Base-by-base conservation (phyloP, 2,329 filamentous ascomycete genomes). In the Fusarium lateritium region DNA sequence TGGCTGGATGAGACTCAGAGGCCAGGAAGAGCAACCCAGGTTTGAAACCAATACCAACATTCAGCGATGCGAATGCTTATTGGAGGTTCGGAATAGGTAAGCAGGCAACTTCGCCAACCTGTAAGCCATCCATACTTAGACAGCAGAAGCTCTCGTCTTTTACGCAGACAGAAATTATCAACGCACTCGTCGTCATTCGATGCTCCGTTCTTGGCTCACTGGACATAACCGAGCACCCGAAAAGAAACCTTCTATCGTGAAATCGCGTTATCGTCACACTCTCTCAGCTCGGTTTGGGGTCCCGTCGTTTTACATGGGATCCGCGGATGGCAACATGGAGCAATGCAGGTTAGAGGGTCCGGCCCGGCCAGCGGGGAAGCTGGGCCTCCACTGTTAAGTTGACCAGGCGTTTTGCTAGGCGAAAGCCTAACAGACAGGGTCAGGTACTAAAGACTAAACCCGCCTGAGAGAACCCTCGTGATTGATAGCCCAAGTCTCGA, bases 311-410 rank as follows among this genome's bases (percentile, higher is more conserved):
- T 45, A 46, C 47, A 66, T 58, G 66, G 56, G 52, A 44, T 50
- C 42, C 55, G 28, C 28, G 7, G 28, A 28, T 28, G 28, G 28
- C 28, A 28, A 31, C 28, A 59, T 56, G 61, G 40, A 61, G 42
- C 33, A 43, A 64, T 67, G 63, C 49, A 67, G 47, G 34, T 59
- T 46, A 44, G 45, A 67, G 62, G 67, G 54, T 56, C 67, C 53
- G 57, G 62, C 26, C 40, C 54, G 53, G 53, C 45, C 60, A 69
- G 68, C 68, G 68, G 68, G 68, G 68, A 67, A 70, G 54, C 62
- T 64, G 47, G 58, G 46, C 43, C 50, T 71, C 68, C 65, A 71
- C 67, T 70, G 67, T 70, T 70, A 70, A 70, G 67, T 31, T 36
- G 3, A 40, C 26, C 44, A 50, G 39, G 56, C 53, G 38, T 26